phyloP scores from a whole-genome alignment of 2,329 filamentous ascomycete genomes.

The Fusarium sp. region DNA sequence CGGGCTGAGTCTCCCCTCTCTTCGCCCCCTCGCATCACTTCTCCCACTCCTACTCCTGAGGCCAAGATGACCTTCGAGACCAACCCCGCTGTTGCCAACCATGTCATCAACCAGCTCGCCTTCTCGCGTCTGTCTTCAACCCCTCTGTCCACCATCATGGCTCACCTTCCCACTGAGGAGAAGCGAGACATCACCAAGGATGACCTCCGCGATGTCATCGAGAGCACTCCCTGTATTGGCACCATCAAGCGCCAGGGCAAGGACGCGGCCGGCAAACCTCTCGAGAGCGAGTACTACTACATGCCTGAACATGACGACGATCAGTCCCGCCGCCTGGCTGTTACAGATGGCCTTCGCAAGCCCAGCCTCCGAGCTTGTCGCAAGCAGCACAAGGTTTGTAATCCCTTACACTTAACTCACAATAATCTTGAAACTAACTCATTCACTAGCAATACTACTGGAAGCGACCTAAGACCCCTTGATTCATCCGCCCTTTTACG shows the following conservation, averaged over 20 bases:
- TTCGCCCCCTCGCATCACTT: constrained; percentile 39
- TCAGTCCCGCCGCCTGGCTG: constrained; percentile 79
- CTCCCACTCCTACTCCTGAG: constrained; percentile 41
- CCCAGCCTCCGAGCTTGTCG: constrained; percentile 89
- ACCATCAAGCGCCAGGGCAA: constrained; percentile 92
- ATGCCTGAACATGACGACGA: constrained; percentile 88
- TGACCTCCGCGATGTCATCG: constrained; percentile 77
- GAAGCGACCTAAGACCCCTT: constrained; percentile 73
- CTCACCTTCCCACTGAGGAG: constrained; percentile 79
- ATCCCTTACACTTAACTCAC: neutral
- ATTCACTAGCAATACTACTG: constrained; percentile 73
- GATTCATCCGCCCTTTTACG: constrained; percentile 32
- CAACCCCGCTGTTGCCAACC: constrained; percentile 73
- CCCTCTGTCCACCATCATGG: constrained; percentile 88
- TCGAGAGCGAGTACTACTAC: constrained; percentile 98
- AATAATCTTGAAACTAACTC: constrained; percentile 28
- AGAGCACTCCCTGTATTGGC: constrained; percentile 81
- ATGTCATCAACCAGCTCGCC: constrained; percentile 94
- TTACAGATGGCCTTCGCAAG: constrained; percentile 87
- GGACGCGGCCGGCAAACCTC: constrained; percentile 90
- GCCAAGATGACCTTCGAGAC: constrained; percentile 49
- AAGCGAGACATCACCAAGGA: constrained; percentile 69
- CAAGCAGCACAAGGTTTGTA: constrained; percentile 93
- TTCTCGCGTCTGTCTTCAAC: constrained; percentile 93
- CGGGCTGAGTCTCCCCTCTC: constrained; percentile 45